Conservation (phyloP, 2,329 filamentous ascomycete species). For the Colletotrichum siamense region DNA sequence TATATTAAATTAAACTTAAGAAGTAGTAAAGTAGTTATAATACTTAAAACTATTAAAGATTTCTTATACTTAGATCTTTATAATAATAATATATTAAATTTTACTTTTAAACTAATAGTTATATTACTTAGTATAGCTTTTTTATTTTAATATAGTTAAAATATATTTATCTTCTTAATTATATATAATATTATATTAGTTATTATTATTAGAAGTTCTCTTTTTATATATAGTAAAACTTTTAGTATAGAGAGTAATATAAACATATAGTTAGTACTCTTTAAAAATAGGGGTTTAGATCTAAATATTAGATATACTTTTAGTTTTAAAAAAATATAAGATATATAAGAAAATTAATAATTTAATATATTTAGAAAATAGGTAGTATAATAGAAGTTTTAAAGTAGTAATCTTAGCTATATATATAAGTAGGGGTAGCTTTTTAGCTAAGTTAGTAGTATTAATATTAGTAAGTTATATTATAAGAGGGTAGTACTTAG, state of each 20-base stretch:
- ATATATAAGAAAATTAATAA: not conserved
- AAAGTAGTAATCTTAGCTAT: not conserved
- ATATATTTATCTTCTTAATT: not conserved
- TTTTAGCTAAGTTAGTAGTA: too few species aligned
- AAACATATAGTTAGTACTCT: not conserved
- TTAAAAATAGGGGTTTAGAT: not conserved
- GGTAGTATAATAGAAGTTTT: not conserved
- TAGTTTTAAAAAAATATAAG: not conserved
- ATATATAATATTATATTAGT: not conserved
- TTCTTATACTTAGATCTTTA: not conserved
- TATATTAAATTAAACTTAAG: not conserved
- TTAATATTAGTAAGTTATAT: too few species aligned
- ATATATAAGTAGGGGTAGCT: not conserved
- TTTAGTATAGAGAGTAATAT: not conserved
- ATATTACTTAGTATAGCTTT: not conserved
- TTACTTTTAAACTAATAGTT: not conserved
- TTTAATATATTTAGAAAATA: not conserved
- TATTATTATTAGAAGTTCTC: not conserved
- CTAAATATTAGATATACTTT: accelerated
- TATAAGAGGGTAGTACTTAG: too few species aligned
- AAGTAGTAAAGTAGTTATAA: not conserved
- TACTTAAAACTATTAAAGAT: not conserved
- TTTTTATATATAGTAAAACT: not conserved
- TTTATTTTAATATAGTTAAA: not conserved
- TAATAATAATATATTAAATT: too few species aligned